Evolutionary conservation across 108 stramenopile species (phyloP).

Genomic region (Skeletonema tropicum): DNA sequence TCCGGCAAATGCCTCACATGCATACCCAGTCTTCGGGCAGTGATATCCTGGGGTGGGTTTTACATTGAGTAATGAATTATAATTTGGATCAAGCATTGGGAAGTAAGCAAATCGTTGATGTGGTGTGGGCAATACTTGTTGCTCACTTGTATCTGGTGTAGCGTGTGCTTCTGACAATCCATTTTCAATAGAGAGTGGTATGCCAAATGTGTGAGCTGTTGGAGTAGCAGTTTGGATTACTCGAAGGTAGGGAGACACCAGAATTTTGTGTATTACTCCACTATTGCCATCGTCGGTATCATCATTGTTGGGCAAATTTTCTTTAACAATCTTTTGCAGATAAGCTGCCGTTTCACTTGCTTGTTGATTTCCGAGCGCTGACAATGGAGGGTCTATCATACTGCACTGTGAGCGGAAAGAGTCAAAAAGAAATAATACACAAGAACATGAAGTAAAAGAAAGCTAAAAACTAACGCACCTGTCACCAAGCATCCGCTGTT

Average conservation of each 20-base stretch:
- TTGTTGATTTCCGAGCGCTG: constrained; percentile 72
- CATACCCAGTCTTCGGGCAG: constrained; percentile 34
- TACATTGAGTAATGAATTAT: constrained; percentile 17
- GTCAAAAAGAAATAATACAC: too few species aligned
- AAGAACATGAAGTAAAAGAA: too few species aligned
- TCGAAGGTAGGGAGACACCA: constrained; percentile 49
- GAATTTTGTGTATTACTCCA: constrained; percentile 18
- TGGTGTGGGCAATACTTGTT: constrained; percentile 14
- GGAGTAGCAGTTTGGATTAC: constrained; percentile 47
- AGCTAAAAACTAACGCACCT: neutral
- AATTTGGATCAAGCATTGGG: constrained; percentile 30
- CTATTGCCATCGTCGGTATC: neutral
- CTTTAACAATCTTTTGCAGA: constrained; percentile 8
- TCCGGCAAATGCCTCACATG: constrained; percentile 41
- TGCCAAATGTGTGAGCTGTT: constrained; percentile 19
- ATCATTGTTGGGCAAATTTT: neutral
- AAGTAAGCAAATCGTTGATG: constrained; percentile 45
- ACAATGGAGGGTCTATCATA: constrained; percentile 69
- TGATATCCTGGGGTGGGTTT: constrained; percentile 25
- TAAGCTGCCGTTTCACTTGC: constrained; percentile 67
- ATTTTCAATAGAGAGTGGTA: constrained; percentile 41
- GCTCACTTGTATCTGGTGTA: constrained; percentile 22
- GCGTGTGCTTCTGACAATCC: constrained; percentile 41
- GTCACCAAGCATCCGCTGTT: constrained; percentile 23
- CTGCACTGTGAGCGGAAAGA: too few species aligned